Evolutionary conservation across 2,329 filamentous ascomycete species (phyloP), one percentile per base, ranked within the genome.

Genomic region (Penicillium sp.): DNA sequence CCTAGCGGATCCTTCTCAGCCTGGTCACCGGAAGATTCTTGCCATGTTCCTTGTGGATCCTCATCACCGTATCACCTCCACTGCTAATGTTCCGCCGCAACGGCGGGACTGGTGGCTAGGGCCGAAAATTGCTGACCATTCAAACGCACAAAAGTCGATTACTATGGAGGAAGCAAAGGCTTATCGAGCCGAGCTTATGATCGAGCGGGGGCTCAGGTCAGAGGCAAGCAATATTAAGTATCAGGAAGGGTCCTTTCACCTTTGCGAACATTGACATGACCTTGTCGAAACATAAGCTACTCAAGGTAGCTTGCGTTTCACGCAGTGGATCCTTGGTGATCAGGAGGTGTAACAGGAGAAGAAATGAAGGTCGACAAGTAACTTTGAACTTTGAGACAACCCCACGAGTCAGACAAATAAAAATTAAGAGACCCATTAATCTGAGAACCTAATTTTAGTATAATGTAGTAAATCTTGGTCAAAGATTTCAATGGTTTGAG

Each of bases 31-130:
- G 9, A 79, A 80, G 56, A 77, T 83, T 47, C 65, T 87, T 0
- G 79, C 78, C 0, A 73, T 87, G 35, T 86, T 79, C 65, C 76
- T 87, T 4, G 77, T 87, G 3, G 83, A 87, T 60, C 84, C 84
- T 0, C 67, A 77, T 42, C 67, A 73, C 5, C 76, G 78, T 11
- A 76, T 87, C 50, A 73, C 82, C n/a, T 84, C 73, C 3, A 82
- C 78, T 0, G 73, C 74, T 0, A 81, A 83, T 58, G 73, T 82
- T 0, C 79, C 80, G 3, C 79, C 79, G 2, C 81, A 83, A 65
- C 77, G 77, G 59, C 61, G 71, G 23, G 70, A 77, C 20, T 83
- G 80, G 72, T 74, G 71, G 67, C 55, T 59, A 0, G 66, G 71
- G 7, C 26, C 26, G 9, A 33, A 51, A n/a, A 16, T 42, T 26